A percentile compares a stretch with the other conserved stretches of the same genome.
Conservation (phyloP, 2,329 filamentous ascomycete genomes). For the Neofusicoccum sp. region DNA sequence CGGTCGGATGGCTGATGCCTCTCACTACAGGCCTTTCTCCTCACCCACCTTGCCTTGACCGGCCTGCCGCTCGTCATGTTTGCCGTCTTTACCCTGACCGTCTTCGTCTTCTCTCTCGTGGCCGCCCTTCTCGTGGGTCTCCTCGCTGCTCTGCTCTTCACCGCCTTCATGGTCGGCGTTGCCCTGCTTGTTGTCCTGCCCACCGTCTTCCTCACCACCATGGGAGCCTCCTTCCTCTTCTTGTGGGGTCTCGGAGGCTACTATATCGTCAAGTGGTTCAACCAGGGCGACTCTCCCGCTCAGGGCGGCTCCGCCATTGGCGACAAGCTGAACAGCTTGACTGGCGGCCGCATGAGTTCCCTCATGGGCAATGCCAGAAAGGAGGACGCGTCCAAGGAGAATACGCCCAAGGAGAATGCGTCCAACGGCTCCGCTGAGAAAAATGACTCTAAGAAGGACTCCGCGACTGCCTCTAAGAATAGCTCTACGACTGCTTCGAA, state of each 20-base stretch:
- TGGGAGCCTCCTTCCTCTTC: conserved; percentile 64
- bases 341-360: conserved; percentile 38
- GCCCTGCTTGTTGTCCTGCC: conserved; percentile 68
- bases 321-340: conserved; percentile 42
- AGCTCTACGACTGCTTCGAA: neutral
- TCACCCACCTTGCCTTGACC: conserved; percentile 63
- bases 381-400: neutral
- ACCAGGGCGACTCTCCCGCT: conserved; percentile 27
- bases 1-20: conserved; percentile 16
- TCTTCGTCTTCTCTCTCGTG: conserved; percentile 61
- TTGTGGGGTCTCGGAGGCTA: conserved; percentile 64
- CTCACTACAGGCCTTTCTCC: conserved; percentile 61
- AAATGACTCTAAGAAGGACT: too few relatives aligned
- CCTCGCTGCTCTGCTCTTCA: conserved; percentile 57
- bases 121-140: conserved; percentile 56
- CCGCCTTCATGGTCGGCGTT: conserved; percentile 65
- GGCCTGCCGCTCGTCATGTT: conserved; percentile 69
- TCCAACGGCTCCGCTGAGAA: neutral
- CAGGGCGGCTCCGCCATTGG: conserved; percentile 37
- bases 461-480: neutral
- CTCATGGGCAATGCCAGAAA: conserved; percentile 29
- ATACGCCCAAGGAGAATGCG: conserved; percentile 10
- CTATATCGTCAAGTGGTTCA: conserved; percentile 45
- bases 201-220: conserved; percentile 64
- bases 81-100: conserved; percentile 61